Evolutionary conservation across 2,329 filamentous ascomycete species (phyloP).

Genomic region (Alternaria infectoria): DNA sequence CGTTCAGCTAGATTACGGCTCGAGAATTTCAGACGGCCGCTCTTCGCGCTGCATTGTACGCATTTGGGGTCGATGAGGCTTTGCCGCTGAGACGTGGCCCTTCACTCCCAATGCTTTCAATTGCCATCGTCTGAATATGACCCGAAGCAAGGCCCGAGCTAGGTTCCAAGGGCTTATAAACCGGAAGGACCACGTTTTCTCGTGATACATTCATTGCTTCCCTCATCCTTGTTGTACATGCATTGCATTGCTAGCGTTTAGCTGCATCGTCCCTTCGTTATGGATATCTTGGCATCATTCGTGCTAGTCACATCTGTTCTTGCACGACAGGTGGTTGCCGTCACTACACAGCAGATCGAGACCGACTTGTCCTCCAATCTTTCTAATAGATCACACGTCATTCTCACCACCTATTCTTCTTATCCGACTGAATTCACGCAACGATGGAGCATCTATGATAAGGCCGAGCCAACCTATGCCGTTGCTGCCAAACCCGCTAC

Average conservation of each 20-base stretch:
- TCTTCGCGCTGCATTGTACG: not conserved
- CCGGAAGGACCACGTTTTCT: not conserved
- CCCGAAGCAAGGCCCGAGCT: not conserved
- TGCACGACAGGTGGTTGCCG: not conserved
- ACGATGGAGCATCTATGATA: constrained; percentile 1
- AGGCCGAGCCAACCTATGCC: not conserved
- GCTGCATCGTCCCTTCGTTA: not conserved
- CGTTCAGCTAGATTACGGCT: not conserved
- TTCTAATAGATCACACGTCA: not conserved
- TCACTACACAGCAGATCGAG: constrained; percentile 2
- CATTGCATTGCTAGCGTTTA: not conserved
- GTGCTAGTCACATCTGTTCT: not conserved
- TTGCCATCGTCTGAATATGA: not conserved
- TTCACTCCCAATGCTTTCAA: not conserved
- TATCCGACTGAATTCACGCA: not conserved
- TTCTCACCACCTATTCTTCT: not conserved
- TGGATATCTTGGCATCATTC: not conserved
- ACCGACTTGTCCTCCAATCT: not conserved
- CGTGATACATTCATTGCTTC: not conserved
- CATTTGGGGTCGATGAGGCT: not conserved
- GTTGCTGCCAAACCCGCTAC: constrained; percentile 1
- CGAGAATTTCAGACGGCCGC: not conserved
- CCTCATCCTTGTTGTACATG: not conserved
- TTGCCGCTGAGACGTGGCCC: not conserved
- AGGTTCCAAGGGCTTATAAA: not conserved